Evolutionary conservation across 352 stramenopile genomes (phyloP).

Genomic region (Phytophthora pini): DNA sequence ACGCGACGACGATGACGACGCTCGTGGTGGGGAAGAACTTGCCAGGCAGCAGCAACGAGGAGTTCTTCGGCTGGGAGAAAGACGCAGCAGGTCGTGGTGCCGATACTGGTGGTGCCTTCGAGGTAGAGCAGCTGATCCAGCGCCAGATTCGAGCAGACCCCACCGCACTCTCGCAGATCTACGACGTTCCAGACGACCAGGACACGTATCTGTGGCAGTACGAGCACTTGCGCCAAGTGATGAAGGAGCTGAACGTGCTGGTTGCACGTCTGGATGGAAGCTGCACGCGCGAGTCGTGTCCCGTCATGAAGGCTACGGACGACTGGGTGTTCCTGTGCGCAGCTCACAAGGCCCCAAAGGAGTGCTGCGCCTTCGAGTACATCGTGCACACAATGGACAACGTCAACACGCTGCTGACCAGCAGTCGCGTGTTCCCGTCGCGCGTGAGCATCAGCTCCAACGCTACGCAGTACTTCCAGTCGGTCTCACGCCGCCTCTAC

Average conservation of each 20-base stretch:
- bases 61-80: constrained; percentile 83
- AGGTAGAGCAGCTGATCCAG: constrained; percentile 85
- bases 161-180: constrained; percentile 65
- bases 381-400: constrained; percentile 90
- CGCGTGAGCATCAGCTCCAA: constrained; percentile 80
- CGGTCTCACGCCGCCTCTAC: constrained; percentile 79
- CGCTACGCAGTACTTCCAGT: constrained; percentile 88
- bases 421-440: constrained; percentile 81
- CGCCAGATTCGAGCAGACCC: constrained; percentile 67
- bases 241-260: constrained; percentile 86
- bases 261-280: constrained; percentile 66
- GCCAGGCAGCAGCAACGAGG: constrained; percentile 73
- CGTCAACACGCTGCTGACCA: constrained; percentile 85
- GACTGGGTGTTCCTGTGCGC: constrained; percentile 88
- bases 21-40: constrained; percentile 75
- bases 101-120: constrained; percentile 63
- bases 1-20: constrained; percentile 37
- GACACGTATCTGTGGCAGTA: constrained; percentile 90
- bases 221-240: constrained; percentile 83
- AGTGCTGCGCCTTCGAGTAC: constrained; percentile 89
- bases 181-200: constrained; percentile 77
- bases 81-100: constrained; percentile 17
- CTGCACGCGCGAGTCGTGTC: constrained; percentile 76
- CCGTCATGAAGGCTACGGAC: constrained; percentile 87
- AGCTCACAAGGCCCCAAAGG: constrained; percentile 81